Percentiles rank a stretch among this genome's conserved stretches.
Conservation (phyloP, 495 filamentous ascomycete genomes). For the Aspergillus baeticus region DNA sequence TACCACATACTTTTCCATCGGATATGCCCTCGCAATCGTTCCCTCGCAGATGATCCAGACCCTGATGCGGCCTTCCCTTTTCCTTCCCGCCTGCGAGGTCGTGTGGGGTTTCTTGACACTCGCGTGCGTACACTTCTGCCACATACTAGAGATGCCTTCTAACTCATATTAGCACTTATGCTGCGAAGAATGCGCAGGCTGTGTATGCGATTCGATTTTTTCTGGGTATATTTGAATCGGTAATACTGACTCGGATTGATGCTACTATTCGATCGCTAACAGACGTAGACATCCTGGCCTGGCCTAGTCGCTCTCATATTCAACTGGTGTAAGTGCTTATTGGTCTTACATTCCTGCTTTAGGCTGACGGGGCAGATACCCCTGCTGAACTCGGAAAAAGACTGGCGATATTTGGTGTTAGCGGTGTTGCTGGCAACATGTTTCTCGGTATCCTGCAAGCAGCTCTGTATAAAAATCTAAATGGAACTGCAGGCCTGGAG, state of each 20-base stretch:
- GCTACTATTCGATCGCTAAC: neutral
- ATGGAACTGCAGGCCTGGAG: conserved; percentile 15
- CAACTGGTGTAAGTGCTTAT: conserved; percentile 16
- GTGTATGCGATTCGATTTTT: conserved; percentile 19
- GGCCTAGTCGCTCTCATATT: conserved; percentile 18
- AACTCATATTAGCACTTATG: conserved; percentile 5
- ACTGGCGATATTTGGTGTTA: conserved; percentile 20
- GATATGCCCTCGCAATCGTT: conserved; percentile 56
- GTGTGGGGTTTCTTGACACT: conserved; percentile 36
- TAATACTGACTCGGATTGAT: neutral
- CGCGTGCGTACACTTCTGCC: neutral
- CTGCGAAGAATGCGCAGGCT: conserved; percentile 17
- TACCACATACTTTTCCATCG: conserved; percentile 52
- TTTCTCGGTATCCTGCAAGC: conserved; percentile 19
- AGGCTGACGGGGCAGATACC: conserved; percentile 2
- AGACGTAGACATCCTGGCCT: conserved; percentile 15
- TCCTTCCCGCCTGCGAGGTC: conserved; percentile 50
- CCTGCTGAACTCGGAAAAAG: conserved; percentile 17
- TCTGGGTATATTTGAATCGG: conserved; percentile 19
- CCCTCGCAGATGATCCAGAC: conserved; percentile 53
- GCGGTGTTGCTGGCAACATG: conserved; percentile 18
- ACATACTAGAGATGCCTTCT: neutral
- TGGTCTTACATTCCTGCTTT: neutral
- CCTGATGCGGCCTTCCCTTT: conserved; percentile 47
- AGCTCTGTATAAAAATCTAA: conserved; percentile 19